These are phyloP conservation scores for Hevea brasiliensis DNA, from an alignment of 345 rosid species.

Conservation along the genomic window DNA sequence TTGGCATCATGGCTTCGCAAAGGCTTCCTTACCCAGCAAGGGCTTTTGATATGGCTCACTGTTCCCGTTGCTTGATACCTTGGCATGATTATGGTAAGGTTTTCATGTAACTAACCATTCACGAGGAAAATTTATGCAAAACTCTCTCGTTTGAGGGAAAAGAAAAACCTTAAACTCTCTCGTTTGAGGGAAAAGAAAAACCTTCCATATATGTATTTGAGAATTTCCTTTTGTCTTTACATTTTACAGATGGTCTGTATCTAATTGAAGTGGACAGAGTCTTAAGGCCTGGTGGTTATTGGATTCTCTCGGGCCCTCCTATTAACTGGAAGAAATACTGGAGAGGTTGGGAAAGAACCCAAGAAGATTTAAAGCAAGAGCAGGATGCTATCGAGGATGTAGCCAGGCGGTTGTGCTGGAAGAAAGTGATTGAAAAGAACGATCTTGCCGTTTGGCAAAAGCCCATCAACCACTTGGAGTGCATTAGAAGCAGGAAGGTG, in stretches of 20 bases:
- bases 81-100: constrained; percentile 66
- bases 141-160: background rate
- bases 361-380: constrained; percentile 73
- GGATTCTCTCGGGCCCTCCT: constrained; percentile 97
- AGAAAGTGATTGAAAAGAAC: constrained; percentile 68
- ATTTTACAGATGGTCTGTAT: constrained; percentile 69
- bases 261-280: constrained; percentile 86
- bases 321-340: constrained; percentile 84
- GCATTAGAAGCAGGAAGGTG: constrained; percentile 46
- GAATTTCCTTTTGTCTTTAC: background rate
- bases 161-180: background rate
- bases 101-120: background rate
- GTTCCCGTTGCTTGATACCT: constrained; percentile 95
- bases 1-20: constrained; percentile 78
- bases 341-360: constrained; percentile 94
- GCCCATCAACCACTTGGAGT: constrained; percentile 83
- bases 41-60: constrained; percentile 96
- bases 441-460: constrained; percentile 82
- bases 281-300: constrained; percentile 94
- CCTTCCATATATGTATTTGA: background rate
- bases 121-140: too few relatives aligned
- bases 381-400: constrained; percentile 84
- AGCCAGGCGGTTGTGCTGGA: constrained; percentile 88
- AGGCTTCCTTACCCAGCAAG: constrained; percentile 94
- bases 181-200: background rate